phyloP scores from a whole-genome alignment of 202 grass and related monocot genomes.

The Hordeum pubiflorum region DNA sequence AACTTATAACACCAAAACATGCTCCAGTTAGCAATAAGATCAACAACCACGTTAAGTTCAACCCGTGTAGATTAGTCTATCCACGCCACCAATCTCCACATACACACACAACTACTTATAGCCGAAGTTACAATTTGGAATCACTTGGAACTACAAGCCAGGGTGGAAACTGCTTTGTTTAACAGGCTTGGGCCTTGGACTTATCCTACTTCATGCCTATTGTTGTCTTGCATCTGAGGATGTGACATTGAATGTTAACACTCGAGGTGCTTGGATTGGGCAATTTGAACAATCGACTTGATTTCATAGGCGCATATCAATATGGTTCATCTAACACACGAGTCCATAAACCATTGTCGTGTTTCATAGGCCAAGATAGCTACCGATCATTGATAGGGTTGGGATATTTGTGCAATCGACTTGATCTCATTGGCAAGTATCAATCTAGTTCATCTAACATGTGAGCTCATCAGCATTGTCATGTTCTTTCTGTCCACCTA shows the following conservation, averaged over 20 bases:
- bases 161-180: no score
- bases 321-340: neutral
- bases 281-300: neutral
- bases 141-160: neutral
- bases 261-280: neutral
- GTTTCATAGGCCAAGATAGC: neutral
- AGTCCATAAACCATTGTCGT: neutral
- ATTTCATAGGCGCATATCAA: neutral
- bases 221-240: neutral
- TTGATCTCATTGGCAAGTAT: no score
- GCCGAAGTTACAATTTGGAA: neutral
- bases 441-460: no score
- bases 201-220: neutral
- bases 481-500: no score
- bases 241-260: no score
- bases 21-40: no score
- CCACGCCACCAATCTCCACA: neutral
- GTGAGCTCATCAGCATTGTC: no score
- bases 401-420: no score
- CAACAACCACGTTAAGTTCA: neutral
- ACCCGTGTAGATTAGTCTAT: neutral
- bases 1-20: no score
- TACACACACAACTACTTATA: neutral
- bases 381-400: neutral
- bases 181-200: no score